A percentile compares a stretch with the other conserved stretches of the same genome.
phyloP scores from a whole-genome alignment of 257 asterid genomes.

The Nicotiana obtusifolia region DNA sequence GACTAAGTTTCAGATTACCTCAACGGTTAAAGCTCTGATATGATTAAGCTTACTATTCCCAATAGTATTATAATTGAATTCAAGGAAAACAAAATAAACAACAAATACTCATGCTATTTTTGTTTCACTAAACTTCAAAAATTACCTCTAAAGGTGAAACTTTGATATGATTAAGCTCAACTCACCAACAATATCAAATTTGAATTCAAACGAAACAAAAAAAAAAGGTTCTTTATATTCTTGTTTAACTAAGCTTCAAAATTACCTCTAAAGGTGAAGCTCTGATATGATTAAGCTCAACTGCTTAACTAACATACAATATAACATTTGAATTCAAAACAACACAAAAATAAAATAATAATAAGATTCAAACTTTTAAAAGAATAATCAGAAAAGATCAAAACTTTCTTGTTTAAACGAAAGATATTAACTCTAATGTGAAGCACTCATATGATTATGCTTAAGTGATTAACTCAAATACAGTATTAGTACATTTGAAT shows the following conservation, averaged over 20 bases:
- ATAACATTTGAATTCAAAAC: not conserved
- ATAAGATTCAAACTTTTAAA: not conserved
- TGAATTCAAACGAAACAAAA: not conserved
- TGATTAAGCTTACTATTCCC: not conserved
- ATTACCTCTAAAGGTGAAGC: not conserved
- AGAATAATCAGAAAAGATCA: too few relatives aligned
- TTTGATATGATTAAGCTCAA: not conserved
- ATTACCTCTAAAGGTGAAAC: not conserved
- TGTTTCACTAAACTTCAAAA: too few relatives aligned
- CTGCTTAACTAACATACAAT: not conserved
- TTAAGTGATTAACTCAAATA: too few relatives aligned
- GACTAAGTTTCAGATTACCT: not conserved
- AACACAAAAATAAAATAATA: not conserved
- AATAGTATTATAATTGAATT: too few relatives aligned
- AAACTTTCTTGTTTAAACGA: not conserved
- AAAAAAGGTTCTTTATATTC: not conserved
- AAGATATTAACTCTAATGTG: constrained; percentile 62
- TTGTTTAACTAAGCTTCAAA: not conserved
- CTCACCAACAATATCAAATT: not conserved
- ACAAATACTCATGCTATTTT: too few relatives aligned
- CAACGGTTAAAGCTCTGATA: not conserved
- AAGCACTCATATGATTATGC: constrained; percentile 51
- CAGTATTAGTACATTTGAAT: too few relatives aligned
- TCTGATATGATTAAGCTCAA: not conserved
- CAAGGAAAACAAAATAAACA: not conserved